phyloP scores from a whole-genome alignment of 1,139 yeast genomes.

The Debaryomyces fabryi region DNA sequence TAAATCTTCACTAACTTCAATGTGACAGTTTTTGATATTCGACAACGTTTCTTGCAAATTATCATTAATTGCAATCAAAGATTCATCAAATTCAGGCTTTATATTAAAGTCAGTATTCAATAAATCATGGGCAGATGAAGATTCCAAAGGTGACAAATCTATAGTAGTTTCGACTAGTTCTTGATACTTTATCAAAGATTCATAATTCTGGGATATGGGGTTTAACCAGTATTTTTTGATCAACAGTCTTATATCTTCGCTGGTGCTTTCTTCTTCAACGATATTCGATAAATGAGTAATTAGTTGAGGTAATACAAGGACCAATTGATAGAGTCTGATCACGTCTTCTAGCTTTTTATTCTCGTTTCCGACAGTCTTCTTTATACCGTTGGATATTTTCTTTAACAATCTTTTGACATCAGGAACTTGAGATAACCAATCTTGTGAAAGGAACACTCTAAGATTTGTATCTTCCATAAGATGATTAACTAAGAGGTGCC shows the following conservation, averaged over 20 bases:
- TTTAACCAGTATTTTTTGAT: constrained; percentile 57
- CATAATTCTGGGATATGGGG: constrained; percentile 53
- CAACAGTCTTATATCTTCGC: constrained; percentile 30
- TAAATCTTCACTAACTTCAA: constrained; percentile 70
- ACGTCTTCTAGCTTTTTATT: constrained; percentile 77
- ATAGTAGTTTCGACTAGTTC: constrained; percentile 92
- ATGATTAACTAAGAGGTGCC: constrained; percentile 74
- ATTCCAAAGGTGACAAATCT: constrained; percentile 77
- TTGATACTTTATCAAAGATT: constrained; percentile 65
- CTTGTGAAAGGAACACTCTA: constrained; percentile 67
- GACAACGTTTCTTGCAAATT: constrained; percentile 57
- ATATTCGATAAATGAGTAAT: constrained; percentile 51
- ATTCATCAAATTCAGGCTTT: constrained; percentile 86
- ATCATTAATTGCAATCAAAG: constrained; percentile 60
- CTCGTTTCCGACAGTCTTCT: constrained; percentile 37
- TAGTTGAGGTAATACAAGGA: constrained; percentile 69
- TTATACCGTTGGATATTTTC: constrained; percentile 52
- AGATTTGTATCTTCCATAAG: constrained; percentile 71
- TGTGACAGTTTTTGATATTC: constrained; percentile 62
- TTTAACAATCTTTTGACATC: constrained; percentile 77
- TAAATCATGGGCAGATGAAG: constrained; percentile 42
- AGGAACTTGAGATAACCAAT: constrained; percentile 73
- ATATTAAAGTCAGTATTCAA: constrained; percentile 70
- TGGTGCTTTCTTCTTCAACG: constrained; percentile 31
- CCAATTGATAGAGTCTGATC: constrained; percentile 83